Conservation (phyloP, 176 grass and related monocot genomes). For the Tillandsia leiboldiana region DNA sequence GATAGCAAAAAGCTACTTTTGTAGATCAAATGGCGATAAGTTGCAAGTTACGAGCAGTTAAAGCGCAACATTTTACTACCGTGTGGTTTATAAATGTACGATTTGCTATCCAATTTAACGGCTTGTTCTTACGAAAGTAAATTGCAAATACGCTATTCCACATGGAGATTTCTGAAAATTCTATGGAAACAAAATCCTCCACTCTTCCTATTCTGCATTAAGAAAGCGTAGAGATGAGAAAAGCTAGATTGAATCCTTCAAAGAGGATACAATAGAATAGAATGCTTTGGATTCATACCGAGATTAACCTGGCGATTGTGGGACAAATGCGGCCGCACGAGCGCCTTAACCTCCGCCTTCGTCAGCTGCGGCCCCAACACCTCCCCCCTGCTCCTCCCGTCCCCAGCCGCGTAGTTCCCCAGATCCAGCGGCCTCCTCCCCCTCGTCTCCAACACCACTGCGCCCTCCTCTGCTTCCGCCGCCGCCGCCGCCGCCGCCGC, state of each 20-base stretch:
- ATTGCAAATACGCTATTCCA: no score
- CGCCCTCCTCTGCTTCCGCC: conserved; percentile 25
- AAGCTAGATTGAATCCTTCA: not conserved
- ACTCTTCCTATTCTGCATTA: no score
- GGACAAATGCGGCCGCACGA: conserved; percentile 65
- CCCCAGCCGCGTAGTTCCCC: conserved; percentile 38
- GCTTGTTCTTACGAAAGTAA: no score
- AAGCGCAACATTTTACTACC: no score
- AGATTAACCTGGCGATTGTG: conserved; percentile 88
- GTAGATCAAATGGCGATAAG: no score
- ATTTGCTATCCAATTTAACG: no score
- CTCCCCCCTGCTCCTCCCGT: conserved; percentile 62
- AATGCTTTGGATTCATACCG: conserved; percentile 31
- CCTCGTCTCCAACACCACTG: conserved; percentile 56
- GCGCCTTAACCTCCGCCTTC: conserved; percentile 38
- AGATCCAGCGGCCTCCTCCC: conserved; percentile 49
- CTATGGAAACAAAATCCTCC: no score
- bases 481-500: not conserved
- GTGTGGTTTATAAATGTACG: no score
- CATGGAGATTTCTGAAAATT: no score
- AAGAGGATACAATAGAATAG: not conserved
- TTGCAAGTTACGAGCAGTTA: no score
- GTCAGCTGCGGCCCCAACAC: conserved; percentile 71
- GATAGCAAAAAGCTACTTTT: no score
- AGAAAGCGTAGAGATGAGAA: no score